Evolutionary conservation across 2,329 filamentous ascomycete species (phyloP), one percentile per base, ranked within the genome.

Genomic region (Tolypocladium nubicola): DNA sequence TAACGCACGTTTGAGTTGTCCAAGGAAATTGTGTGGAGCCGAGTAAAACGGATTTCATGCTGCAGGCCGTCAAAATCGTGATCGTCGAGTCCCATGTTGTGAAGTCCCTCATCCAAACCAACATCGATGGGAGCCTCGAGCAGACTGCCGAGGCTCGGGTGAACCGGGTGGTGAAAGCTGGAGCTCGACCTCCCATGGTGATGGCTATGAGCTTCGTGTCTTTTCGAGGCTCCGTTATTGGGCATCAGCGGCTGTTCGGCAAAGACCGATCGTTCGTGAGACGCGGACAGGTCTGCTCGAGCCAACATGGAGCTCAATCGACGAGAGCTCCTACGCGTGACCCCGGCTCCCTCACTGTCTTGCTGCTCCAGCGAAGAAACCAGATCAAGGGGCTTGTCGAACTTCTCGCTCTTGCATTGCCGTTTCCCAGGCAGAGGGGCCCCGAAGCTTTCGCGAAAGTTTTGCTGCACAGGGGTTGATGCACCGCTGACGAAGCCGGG

Each of bases 261-360:
- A 67, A 96, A 95, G n/a, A 86, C 81, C 1, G 86, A 80, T 65
- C 89, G 82, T 63, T 96, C 91, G 62, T 93, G 89, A 19, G 87
- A 94, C 11, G 89, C 87, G 0, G 90, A 93, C 23, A 97, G 76
- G 68, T 97, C 93, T 38, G 89, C 88, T 65, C 93, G 82, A 19
- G 92, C 92, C 56, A 97, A 78, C 73, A 96, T 82, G 19, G 93
- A 97, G 74, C 94, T 99, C 33, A 97, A 88, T 54, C 94, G 84
- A 49, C 94, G 84, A 21, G 84, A 87, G 60, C 83, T 83, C 59
- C 83, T 77, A 55, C 83, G 75, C 0, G 79, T 79, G 14, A 77
- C 76, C 19, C 78, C 76, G n/a, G 71, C 68, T 13, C 74, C 77
- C 57, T 80, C 76, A 55, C 79, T 80, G 57, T 90, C 87, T 47